These are phyloP conservation scores for Aspergillus sp. DNA, from an alignment of 2,329 filamentous ascomycete species.

Conservation along the genomic window DNA sequence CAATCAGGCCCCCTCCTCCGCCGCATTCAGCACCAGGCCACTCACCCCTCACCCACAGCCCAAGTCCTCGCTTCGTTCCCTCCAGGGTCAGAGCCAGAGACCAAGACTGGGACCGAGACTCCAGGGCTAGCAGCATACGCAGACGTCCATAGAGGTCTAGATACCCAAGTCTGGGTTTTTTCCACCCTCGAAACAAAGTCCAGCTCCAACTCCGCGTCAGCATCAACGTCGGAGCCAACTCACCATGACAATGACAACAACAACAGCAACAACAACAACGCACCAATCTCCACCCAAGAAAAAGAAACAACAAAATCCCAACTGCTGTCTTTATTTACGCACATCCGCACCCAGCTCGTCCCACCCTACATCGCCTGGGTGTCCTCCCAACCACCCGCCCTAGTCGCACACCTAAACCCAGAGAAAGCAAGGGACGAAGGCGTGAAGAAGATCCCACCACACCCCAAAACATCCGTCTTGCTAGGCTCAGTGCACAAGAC, in stretches of 20 bases:
- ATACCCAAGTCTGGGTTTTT: constrained; percentile 45
- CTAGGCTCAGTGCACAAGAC: constrained; percentile 39
- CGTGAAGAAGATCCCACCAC: constrained; percentile 9
- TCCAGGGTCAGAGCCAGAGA: neutral
- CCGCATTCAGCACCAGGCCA: constrained; percentile 39
- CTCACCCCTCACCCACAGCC: constrained; percentile 33
- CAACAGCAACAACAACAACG: neutral
- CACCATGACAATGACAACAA: neutral
- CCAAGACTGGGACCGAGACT: neutral
- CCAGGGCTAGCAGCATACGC: constrained; percentile 44
- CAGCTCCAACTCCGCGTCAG: neutral
- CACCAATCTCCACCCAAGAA: neutral
- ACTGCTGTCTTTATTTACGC: constrained; percentile 3
- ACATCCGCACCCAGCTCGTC: constrained; percentile 1
- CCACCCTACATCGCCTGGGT: constrained; percentile 4
- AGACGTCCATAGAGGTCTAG: constrained; percentile 38
- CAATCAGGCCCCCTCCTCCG: constrained; percentile 38
- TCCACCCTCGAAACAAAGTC: constrained; percentile 37
- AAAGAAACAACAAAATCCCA: neutral
- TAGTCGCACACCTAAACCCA: neutral
- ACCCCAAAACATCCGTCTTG: constrained; percentile 28
- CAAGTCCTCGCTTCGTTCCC: constrained; percentile 35
- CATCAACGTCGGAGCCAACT: neutral
- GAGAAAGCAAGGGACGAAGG: neutral
- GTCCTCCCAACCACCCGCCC: neutral